These are phyloP conservation scores for Durusdinium trenchii DNA, from an alignment of 73 alveolate genomes.

Conservation along the genomic window DNA sequence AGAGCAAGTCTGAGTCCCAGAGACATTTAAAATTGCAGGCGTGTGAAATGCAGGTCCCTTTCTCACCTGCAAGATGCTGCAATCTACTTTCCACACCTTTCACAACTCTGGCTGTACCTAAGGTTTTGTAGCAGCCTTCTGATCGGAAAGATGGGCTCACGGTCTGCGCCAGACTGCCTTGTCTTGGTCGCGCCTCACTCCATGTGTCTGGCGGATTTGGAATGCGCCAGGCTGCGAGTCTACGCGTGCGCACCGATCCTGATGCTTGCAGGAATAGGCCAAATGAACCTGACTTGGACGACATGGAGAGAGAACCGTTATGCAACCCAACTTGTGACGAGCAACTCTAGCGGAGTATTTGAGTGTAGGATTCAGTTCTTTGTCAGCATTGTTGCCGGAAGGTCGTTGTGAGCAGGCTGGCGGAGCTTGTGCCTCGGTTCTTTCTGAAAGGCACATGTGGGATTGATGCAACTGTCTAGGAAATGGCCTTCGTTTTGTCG, in stretches of 20 bases:
- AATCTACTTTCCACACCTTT: not conserved
- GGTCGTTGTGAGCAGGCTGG: slow-evolving; percentile 54
- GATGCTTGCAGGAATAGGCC: slow-evolving; percentile 66
- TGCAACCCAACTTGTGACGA: no score
- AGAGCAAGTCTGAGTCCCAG: no score
- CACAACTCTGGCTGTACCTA: not conserved
- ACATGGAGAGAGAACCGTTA: no score
- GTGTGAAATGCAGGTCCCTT: no score
- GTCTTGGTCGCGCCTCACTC: not conserved
- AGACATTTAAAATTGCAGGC: no score
- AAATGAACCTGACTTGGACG: not conserved
- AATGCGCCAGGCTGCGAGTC: slow-evolving; percentile 20
- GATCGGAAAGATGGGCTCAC: slow-evolving; percentile 36
- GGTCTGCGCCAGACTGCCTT: not conserved
- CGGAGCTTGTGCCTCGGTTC: not conserved
- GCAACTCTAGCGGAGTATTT: no score
- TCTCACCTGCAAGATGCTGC: not conserved
- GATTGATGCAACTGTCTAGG: not conserved
- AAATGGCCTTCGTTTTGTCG: slow-evolving; percentile 54
- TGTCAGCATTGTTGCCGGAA: not conserved
- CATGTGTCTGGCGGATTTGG: not conserved
- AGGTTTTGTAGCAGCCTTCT: slow-evolving; percentile 38
- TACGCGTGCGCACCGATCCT: slow-evolving; percentile 26
- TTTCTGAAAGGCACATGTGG: not conserved
- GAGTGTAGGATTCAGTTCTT: no score